Conservation (phyloP, 345 rosid genomes). For the Orychophragmus violaceus region DNA sequence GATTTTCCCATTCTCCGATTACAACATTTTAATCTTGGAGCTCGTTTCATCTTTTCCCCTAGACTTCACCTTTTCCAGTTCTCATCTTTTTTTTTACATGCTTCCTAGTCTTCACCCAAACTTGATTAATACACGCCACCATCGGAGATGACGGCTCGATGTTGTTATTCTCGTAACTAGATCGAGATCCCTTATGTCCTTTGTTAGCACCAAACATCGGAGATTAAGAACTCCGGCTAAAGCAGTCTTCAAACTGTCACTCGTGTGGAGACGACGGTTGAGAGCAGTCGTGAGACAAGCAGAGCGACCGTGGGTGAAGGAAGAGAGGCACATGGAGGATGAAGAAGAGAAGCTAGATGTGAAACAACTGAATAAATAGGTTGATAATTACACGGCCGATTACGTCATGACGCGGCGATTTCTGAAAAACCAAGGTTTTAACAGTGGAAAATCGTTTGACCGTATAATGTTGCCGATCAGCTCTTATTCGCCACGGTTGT, state of each 20-base stretch:
- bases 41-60: slow-evolving; percentile 54
- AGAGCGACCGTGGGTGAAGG: slow-evolving; percentile 76
- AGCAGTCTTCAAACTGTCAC: slow-evolving; percentile 55
- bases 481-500: too few relatives aligned
- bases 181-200: slow-evolving; percentile 54
- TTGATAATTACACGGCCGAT: too few relatives aligned
- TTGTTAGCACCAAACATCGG: slow-evolving; percentile 73
- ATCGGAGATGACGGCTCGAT: slow-evolving; percentile 86
- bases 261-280: slow-evolving; percentile 61
- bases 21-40: too few relatives aligned
- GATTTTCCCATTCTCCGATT: too few relatives aligned
- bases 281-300: slow-evolving; percentile 78
- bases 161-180: slow-evolving; percentile 32
- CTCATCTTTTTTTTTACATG: slow-evolving; percentile 68
- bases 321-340: slow-evolving; percentile 82
- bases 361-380: slow-evolving; percentile 79
- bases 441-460: too few relatives aligned
- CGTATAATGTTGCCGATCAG: too few relatives aligned
- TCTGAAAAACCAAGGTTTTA: too few relatives aligned
- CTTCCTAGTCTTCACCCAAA: slow-evolving; percentile 93
- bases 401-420: too few relatives aligned
- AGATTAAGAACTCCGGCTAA: slow-evolving; percentile 58
- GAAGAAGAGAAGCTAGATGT: slow-evolving; percentile 76
- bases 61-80: slow-evolving; percentile 65
- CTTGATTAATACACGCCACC: slow-evolving; percentile 94